Conservation (phyloP, 495 filamentous ascomycete genomes). For the Neohortaea acidophila region DNA sequence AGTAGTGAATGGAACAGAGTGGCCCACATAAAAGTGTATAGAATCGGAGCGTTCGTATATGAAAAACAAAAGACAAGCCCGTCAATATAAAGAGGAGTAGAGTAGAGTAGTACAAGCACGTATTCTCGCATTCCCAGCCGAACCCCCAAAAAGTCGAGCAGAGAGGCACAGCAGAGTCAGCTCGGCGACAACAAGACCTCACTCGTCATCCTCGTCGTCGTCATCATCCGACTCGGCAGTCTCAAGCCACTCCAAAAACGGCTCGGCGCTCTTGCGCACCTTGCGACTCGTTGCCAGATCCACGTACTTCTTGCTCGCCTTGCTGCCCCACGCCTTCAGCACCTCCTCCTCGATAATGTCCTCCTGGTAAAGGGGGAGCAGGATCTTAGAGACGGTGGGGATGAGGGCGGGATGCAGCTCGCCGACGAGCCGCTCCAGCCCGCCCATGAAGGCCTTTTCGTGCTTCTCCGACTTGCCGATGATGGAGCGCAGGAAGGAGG, state of each 20-base stretch:
- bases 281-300: constrained; percentile 81
- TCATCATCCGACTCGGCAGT: constrained; percentile 77
- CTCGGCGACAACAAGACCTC: no score
- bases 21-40: no score
- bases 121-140: background rate
- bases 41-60: no score
- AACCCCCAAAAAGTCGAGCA: background rate
- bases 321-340: constrained; percentile 77
- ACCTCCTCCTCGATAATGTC: constrained; percentile 78
- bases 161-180: background rate
- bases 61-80: no score
- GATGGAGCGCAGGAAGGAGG: constrained; percentile 78
- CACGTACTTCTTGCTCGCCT: constrained; percentile 96
- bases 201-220: constrained; percentile 39
- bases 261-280: constrained; percentile 84
- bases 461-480: constrained; percentile 69
- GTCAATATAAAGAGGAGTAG: no score
- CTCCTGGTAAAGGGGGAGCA: constrained; percentile 73
- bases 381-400: constrained; percentile 64
- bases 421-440: constrained; percentile 82
- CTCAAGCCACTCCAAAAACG: constrained; percentile 86
- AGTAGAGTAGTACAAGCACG: background rate
- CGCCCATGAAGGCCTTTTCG: constrained; percentile 94
- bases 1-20: no score
- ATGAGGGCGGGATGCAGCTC: constrained; percentile 67